These are phyloP conservation scores for Oropetium thomaeum DNA, from an alignment of 176 grass and related monocot genomes.

Conservation along the genomic window DNA sequence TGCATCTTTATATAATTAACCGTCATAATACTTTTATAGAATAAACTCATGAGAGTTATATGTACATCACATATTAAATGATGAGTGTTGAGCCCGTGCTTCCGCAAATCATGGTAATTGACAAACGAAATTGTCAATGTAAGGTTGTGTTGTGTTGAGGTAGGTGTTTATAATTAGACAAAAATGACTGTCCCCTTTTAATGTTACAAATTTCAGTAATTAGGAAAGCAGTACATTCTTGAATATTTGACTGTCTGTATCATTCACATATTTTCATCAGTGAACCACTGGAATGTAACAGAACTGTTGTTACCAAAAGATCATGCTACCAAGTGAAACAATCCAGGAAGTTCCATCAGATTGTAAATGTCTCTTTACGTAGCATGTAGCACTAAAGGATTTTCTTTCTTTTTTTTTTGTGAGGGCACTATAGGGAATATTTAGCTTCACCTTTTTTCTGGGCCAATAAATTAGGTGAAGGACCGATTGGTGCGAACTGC, in stretches of 20 bases:
- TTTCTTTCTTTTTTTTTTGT: too few species aligned
- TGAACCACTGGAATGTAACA: background rate
- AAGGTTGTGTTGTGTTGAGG: background rate
- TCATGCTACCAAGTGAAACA: background rate
- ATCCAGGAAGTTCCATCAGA: background rate
- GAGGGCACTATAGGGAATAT: background rate
- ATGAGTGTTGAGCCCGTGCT: background rate
- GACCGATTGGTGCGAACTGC: background rate
- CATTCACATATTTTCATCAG: background rate
- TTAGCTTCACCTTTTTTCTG: background rate
- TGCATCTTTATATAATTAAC: background rate
- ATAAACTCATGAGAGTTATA: background rate
- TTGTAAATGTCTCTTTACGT: background rate
- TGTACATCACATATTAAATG: background rate
- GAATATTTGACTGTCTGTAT: background rate
- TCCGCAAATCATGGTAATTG: background rate
- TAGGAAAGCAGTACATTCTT: background rate
- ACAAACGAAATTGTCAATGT: background rate
- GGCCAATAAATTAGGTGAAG: background rate
- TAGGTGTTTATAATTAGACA: conserved; percentile 3
- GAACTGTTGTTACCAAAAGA: background rate
- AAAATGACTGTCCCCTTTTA: background rate
- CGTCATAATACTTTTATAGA: background rate
- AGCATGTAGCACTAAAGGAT: too few species aligned
- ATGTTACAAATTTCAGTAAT: background rate